Conservation (phyloP, 2,329 filamentous ascomycete species). For the Pseudogymnoascus sp. region DNA sequence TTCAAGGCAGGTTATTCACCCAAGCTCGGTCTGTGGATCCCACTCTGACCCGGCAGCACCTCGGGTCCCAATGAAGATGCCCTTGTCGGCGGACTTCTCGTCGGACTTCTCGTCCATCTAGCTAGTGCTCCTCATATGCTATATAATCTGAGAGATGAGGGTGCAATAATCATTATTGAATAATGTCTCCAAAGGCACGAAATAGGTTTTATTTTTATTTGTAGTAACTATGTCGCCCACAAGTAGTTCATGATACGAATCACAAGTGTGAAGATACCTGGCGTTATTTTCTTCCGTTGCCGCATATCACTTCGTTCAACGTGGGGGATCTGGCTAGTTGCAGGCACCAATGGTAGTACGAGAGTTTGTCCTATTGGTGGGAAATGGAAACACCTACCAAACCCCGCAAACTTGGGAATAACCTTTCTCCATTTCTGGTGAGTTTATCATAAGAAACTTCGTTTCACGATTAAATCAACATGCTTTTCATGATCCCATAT, state of each 20-base stretch:
- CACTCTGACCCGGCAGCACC: not conserved
- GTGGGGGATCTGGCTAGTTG: not conserved
- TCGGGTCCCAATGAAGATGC: not conserved
- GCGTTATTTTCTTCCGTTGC: not conserved
- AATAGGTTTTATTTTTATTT: not conserved
- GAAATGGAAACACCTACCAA: not conserved
- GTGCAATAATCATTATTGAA: too few relatives aligned
- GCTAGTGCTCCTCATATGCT: not conserved
- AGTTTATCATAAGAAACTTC: not conserved
- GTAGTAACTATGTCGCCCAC: too few relatives aligned
- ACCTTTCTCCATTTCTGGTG: not conserved
- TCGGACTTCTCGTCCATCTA: not conserved
- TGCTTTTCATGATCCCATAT: not conserved
- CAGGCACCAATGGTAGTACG: not conserved
- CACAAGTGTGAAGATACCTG: not conserved
- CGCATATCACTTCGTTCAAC: not conserved
- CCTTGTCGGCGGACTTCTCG: not conserved
- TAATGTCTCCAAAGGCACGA: not conserved
- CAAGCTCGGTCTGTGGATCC: not conserved
- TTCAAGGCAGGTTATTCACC: not conserved
- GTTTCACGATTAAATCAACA: not conserved
- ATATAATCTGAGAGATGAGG: not conserved
- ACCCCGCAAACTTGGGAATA: constrained; percentile 2
- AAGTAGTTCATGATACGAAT: not conserved
- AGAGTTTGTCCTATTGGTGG: not conserved